Evolutionary conservation across 2,329 filamentous ascomycete species (phyloP).

Genomic region (Helotiales sp.): DNA sequence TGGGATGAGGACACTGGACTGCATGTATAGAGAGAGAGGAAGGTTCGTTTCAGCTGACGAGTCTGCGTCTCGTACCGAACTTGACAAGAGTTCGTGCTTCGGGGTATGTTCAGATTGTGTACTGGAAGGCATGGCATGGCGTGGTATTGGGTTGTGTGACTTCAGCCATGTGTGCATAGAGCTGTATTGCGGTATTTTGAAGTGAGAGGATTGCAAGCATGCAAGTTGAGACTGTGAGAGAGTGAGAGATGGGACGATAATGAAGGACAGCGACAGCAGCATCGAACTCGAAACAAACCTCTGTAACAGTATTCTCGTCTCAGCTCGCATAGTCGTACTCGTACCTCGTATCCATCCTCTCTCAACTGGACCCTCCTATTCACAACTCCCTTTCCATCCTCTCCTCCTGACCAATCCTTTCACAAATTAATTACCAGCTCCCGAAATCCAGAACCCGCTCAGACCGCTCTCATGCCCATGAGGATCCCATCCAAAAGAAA

Average conservation of each 20-base stretch:
- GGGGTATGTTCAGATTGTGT: background rate
- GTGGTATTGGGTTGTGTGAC: no score
- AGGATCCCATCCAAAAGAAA: background rate
- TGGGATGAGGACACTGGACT: no score
- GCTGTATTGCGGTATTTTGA: background rate
- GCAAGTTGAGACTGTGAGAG: background rate
- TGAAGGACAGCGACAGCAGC: background rate
- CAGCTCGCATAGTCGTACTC: background rate
- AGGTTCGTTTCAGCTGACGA: background rate
- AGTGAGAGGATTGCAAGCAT: no score
- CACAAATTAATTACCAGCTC: background rate
- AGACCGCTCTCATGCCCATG: constrained; percentile 10
- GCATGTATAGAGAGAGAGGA: no score
- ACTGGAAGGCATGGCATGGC: background rate
- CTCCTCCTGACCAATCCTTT: background rate
- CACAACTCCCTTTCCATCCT: background rate
- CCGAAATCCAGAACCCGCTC: background rate
- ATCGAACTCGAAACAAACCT: background rate
- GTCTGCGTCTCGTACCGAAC: background rate
- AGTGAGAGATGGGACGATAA: background rate
- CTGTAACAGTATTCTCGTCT: background rate
- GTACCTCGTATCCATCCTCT: background rate
- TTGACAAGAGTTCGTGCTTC: background rate
- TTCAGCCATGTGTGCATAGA: background rate
- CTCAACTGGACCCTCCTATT: background rate